Base-by-base conservation (phyloP, 352 stramenopile genomes). In the Pythium phragmitis region DNA sequence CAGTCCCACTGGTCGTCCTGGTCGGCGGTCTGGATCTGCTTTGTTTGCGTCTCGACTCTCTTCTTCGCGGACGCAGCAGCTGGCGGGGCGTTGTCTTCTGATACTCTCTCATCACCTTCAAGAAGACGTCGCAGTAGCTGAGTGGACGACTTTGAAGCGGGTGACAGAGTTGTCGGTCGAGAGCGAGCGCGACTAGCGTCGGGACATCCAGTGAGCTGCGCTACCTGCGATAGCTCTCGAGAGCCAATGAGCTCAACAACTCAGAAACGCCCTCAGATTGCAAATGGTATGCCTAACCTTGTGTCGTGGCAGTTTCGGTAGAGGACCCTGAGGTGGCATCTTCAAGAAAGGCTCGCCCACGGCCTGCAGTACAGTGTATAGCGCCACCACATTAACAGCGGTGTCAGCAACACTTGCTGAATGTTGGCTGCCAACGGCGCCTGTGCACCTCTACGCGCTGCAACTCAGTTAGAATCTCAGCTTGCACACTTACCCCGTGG, bases 1-100 rank as follows among this genome's bases (percentile, higher is more conserved):
- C 79, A 88, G 57, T 89, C 79, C 70, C 75, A 89, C 49, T 89
- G 80, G 26, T 88, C 78, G 28, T 89, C 75, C 56, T 80, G 64
- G 12, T 89, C 75, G 43, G 73, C 71, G 2, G 78, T 91, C 54
- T 91, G 80, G 37, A 78, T 72, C 64, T 84, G 75, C 49, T 84
- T 83, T 30, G 45, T 80, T 39, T 72, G 67, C 51, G 66, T 77
- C 16, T 57, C 54, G 51, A 73, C 71, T 57, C 63, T 28, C 43
- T 63, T 51, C 2, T 21, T 47, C 17, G 8, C 23, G 12, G 6
- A 23, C 11, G 26, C 7, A 39, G 26, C 6, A 36, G 34, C 36
- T 16, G 11, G 14, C 34, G 34, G 14, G 2, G 59, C 42, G 12
- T 30, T 30, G 26, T 30, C 26, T 30, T 30, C 26, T 30, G 26